Evolutionary conservation across 495 filamentous ascomycete genomes (phyloP).

Genomic region (Niebla homalea): DNA sequence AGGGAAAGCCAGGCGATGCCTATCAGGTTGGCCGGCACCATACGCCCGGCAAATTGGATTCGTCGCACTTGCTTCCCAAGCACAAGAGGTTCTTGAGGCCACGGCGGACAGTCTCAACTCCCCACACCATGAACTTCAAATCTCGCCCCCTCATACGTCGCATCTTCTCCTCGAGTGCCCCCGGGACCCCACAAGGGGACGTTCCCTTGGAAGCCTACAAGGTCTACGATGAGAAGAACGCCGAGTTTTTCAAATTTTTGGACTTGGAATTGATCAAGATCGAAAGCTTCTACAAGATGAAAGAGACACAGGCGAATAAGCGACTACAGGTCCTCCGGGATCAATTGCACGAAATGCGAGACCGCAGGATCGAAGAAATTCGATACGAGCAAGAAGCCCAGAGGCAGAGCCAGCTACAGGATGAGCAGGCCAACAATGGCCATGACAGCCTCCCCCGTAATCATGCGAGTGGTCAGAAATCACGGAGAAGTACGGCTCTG

Average conservation of each 20-base stretch:
- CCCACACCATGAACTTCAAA: background rate
- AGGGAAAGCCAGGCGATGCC: slow-evolving; percentile 18
- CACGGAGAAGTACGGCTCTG: slow-evolving; percentile 2
- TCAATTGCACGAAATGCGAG: slow-evolving; percentile 80
- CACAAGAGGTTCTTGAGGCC: slow-evolving; percentile 20
- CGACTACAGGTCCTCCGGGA: slow-evolving; percentile 57
- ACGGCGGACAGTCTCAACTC: slow-evolving; percentile 14
- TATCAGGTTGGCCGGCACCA: slow-evolving; percentile 29
- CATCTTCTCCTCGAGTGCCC: slow-evolving; percentile 27
- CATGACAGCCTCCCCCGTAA: background rate
- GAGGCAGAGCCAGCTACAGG: slow-evolving; percentile 17
- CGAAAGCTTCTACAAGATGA: slow-evolving; percentile 68
- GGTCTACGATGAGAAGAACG: slow-evolving; percentile 47
- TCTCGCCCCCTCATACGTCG: slow-evolving; percentile 21
- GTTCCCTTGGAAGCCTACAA: slow-evolving; percentile 33
- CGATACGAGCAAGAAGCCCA: slow-evolving; percentile 24
- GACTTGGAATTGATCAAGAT: slow-evolving; percentile 74
- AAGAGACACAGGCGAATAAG: slow-evolving; percentile 64
- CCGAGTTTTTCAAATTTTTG: slow-evolving; percentile 68
- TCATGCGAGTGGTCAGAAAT: background rate
- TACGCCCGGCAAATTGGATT: slow-evolving; percentile 14
- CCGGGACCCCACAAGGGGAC: slow-evolving; percentile 21
- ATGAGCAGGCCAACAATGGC: slow-evolving; percentile 2
- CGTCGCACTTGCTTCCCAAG: slow-evolving; percentile 19
- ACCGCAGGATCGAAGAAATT: slow-evolving; percentile 63